These are phyloP conservation scores for Alternaria longipes DNA, from an alignment of 2,329 filamentous ascomycete genomes.

Conservation along the genomic window DNA sequence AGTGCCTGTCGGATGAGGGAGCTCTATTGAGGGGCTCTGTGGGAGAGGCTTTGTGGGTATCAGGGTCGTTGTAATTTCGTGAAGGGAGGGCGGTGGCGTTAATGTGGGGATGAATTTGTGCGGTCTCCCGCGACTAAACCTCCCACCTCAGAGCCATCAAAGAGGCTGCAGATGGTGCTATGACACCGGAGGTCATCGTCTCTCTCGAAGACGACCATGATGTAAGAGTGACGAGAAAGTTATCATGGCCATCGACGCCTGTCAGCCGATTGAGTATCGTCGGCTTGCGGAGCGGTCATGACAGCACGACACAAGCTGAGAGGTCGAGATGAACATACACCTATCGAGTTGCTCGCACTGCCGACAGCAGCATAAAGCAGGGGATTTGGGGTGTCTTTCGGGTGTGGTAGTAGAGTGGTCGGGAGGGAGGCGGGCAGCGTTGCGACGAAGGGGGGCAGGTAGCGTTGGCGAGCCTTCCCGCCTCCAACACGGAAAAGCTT, in stretches of 20 bases:
- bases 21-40: background rate
- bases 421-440: background rate
- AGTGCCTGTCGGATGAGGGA: background rate
- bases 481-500: background rate
- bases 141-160: background rate
- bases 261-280: background rate
- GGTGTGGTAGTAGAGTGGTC: background rate
- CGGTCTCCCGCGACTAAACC: background rate
- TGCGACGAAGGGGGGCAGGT: background rate
- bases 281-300: background rate
- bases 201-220: background rate
- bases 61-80: constrained; percentile 1
- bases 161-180: background rate
- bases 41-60: background rate
- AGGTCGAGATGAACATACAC: background rate
- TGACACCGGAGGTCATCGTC: background rate
- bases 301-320: background rate
- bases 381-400: background rate
- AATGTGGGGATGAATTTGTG: background rate
- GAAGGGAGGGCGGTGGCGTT: background rate
- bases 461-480: background rate
- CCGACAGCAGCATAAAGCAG: background rate
- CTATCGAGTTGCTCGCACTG: background rate
- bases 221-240: background rate
- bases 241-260: background rate